Percentiles rank a stretch among this genome's conserved stretches.
phyloP scores from a whole-genome alignment of 2,329 filamentous ascomycete genomes.

The Capronia coronata region DNA sequence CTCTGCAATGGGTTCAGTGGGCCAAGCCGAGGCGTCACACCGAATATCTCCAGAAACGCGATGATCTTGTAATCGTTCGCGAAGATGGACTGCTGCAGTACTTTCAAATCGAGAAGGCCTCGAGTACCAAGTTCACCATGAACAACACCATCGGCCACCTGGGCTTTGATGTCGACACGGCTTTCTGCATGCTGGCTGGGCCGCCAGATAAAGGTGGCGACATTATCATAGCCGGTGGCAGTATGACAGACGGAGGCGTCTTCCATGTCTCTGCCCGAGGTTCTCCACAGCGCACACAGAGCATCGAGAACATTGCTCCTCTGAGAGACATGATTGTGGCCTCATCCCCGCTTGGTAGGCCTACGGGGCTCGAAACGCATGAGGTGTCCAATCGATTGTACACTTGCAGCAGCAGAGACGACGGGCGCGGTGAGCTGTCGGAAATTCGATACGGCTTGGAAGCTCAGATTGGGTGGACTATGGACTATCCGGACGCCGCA shows the following conservation, averaged over 20 bases:
- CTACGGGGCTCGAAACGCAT: not conserved
- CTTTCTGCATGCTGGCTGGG: slow-evolving; percentile 60
- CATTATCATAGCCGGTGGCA: slow-evolving; percentile 71
- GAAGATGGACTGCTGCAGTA: slow-evolving; percentile 79
- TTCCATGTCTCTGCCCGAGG: slow-evolving; percentile 62
- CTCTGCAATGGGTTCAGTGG: slow-evolving; percentile 68
- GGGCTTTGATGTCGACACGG: slow-evolving; percentile 62
- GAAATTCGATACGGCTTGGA: slow-evolving; percentile 66
- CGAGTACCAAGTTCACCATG: slow-evolving; percentile 46
- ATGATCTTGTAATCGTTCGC: slow-evolving; percentile 77
- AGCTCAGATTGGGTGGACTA: slow-evolving; percentile 53
- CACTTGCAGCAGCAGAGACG: slow-evolving; percentile 29
- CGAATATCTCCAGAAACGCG: slow-evolving; percentile 56
- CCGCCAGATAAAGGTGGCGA: slow-evolving; percentile 57
- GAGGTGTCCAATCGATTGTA: slow-evolving; percentile 15
- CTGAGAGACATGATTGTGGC: slow-evolving; percentile 40
- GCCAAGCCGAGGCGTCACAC: slow-evolving; percentile 65
- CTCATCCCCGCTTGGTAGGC: slow-evolving; percentile 4
- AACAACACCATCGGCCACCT: slow-evolving; percentile 52
- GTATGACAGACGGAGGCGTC: slow-evolving; percentile 68
- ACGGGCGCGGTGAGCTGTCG: slow-evolving; percentile 54
- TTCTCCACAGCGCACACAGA: slow-evolving; percentile 49
- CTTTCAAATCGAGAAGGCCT: slow-evolving; percentile 56
- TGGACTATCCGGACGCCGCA: slow-evolving; percentile 37
- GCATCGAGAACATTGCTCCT: slow-evolving; percentile 57